Evolutionary conservation across 495 filamentous ascomycete genomes (phyloP).

Genomic region (Penicillium ucsense): DNA sequence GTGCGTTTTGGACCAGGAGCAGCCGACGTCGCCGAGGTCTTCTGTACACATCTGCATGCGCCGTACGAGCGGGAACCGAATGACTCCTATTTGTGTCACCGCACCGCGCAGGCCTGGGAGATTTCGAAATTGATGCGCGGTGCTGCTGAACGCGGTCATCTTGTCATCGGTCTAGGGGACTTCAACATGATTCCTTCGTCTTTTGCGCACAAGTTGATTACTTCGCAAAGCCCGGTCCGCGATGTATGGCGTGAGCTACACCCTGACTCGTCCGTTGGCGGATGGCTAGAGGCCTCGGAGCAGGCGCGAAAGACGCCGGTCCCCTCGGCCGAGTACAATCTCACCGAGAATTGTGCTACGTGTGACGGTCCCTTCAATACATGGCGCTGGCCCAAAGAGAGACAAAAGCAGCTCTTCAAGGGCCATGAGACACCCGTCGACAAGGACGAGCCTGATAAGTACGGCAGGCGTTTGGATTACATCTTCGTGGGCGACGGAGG

Average conservation of each 20-base stretch:
- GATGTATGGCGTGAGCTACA: constrained; percentile 77
- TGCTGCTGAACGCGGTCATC: constrained; percentile 73
- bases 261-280: constrained; percentile 68
- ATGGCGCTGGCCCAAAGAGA: constrained; percentile 75
- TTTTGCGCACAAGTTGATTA: constrained; percentile 77
- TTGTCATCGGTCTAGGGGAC: constrained; percentile 79
- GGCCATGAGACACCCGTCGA: constrained; percentile 48
- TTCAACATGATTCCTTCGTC: constrained; percentile 92
- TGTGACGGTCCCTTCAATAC: constrained; percentile 84
- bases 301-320: constrained; percentile 32
- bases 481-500: constrained; percentile 60
- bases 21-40: constrained; percentile 75
- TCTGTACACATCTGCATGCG: constrained; percentile 90
- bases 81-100: constrained; percentile 83
- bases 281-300: constrained; percentile 56
- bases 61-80: constrained; percentile 73
- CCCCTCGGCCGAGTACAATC: constrained; percentile 66
- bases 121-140: constrained; percentile 83
- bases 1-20: constrained; percentile 60
- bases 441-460: constrained; percentile 51
- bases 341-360: constrained; percentile 72
- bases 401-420: constrained; percentile 48
- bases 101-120: constrained; percentile 94
- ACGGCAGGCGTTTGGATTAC: constrained; percentile 87
- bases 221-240: constrained; percentile 63